These are phyloP conservation scores for Coemansia sp. DNA, from an alignment of 192 early-diverging fungal genomes.

Conservation along the genomic window DNA sequence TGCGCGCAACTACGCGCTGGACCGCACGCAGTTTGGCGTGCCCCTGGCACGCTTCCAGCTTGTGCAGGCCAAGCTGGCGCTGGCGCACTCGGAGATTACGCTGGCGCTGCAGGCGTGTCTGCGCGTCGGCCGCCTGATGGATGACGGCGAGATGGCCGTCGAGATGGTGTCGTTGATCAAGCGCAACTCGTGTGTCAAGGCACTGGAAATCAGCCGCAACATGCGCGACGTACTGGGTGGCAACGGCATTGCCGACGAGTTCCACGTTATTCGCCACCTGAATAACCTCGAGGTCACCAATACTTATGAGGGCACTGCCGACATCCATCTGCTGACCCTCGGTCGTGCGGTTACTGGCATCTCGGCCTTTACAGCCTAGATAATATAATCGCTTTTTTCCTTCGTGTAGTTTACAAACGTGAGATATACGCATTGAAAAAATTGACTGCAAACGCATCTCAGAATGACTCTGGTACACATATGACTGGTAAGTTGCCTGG, in stretches of 20 bases:
- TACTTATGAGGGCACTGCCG: conserved; percentile 97
- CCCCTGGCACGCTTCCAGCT: conserved; percentile 93
- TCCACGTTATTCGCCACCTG: conserved; percentile 93
- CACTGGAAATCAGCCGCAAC: conserved; percentile 86
- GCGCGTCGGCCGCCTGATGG: conserved; percentile 92
- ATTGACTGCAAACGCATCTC: too few relatives aligned
- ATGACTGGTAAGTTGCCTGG: too few relatives aligned
- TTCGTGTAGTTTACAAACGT: too few relatives aligned
- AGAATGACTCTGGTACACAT: too few relatives aligned
- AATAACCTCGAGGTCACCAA: conserved; percentile 91
- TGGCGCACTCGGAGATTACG: conserved; percentile 90
- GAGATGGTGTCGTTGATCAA: conserved; percentile 98
- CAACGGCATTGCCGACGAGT: conserved; percentile 95
- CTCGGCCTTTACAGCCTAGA: conserved; percentile 57
- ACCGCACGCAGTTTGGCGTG: conserved; percentile 89
- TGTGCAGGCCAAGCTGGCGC: conserved; percentile 95
- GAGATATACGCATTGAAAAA: neutral
- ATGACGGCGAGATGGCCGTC: conserved; percentile 75
- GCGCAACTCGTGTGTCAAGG: conserved; percentile 94
- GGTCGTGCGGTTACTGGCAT: conserved; percentile 95
- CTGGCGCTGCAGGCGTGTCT: conserved; percentile 84
- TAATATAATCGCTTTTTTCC: neutral
- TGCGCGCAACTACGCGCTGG: conserved; percentile 87
- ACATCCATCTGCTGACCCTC: conserved; percentile 91
- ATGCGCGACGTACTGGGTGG: conserved; percentile 93